Evolutionary conservation across 345 rosid genomes (phyloP).

Genomic region (Eucalyptus decipiens): DNA sequence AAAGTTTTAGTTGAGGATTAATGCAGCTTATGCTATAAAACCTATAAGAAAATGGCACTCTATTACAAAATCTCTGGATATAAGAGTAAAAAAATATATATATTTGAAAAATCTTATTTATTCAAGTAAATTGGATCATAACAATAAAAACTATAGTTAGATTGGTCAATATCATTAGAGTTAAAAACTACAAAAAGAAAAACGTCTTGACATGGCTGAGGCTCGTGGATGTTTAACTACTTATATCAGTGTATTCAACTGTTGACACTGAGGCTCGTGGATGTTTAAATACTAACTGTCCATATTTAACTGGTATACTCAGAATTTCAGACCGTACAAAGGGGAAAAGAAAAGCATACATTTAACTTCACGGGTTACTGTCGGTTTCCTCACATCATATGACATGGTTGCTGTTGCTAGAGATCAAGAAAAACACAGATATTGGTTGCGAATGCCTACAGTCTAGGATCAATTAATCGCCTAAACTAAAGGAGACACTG

Average conservation of each 20-base stretch:
- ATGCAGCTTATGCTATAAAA: too few species aligned
- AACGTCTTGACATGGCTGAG: not conserved
- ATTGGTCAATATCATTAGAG: not conserved
- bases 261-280: not conserved
- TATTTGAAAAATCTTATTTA: not conserved
- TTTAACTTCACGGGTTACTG: not conserved
- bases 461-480: not conserved
- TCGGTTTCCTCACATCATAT: not conserved
- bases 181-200: too few species aligned
- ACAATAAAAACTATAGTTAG: not conserved
- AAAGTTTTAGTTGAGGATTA: not conserved
- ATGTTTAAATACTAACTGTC: not conserved
- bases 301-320: not conserved
- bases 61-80: not conserved
- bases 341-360: not conserved
- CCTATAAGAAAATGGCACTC: not conserved
- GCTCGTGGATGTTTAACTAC: not conserved
- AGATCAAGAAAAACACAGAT: not conserved
- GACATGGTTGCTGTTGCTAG: not conserved
- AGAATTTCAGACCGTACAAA: not conserved
- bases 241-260: not conserved
- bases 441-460: not conserved
- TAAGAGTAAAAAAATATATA: not conserved
- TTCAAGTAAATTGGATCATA: not conserved
- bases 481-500: not conserved